Conservation (phyloP, 345 rosid genomes). For the Limnanthes douglasii region DNA sequence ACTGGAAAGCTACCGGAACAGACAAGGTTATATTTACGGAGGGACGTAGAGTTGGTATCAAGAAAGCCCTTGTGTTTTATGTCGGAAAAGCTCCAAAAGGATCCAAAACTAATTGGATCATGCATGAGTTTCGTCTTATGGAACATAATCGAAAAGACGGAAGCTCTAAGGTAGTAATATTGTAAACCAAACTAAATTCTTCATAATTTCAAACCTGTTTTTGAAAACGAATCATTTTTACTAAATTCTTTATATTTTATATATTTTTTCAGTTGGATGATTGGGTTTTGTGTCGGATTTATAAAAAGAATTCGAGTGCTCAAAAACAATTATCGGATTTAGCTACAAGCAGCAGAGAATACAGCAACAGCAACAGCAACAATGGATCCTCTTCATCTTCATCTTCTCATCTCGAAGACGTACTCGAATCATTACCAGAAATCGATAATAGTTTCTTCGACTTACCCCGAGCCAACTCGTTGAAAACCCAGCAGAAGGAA, state of each 20-base stretch:
- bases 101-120: conserved; percentile 94
- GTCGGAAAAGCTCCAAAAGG: conserved; percentile 94
- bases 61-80: conserved; percentile 87
- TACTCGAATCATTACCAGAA: conserved; percentile 47
- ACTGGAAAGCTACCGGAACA: conserved; percentile 98
- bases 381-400: conserved; percentile 49
- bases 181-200: neutral
- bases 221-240: neutral
- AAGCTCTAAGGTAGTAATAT: conserved; percentile 40
- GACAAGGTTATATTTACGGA: conserved; percentile 60
- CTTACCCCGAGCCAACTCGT: conserved; percentile 28
- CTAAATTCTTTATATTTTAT: neutral
- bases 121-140: conserved; percentile 93
- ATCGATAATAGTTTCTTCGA: conserved; percentile 32
- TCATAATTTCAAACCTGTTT: neutral
- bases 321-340: conserved; percentile 26
- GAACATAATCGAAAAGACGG: conserved; percentile 41
- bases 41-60: conserved; percentile 76
- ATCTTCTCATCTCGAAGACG: conserved; percentile 66
- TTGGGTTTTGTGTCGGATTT: conserved; percentile 92
- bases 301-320: conserved; percentile 57
- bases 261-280: conserved; percentile 52
- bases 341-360: conserved; percentile 34
- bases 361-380: conserved; percentile 38
- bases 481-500: conserved; percentile 22